Conservation (phyloP, 371 early-diverging fungal species). For the Apophysomyces variabilis region DNA sequence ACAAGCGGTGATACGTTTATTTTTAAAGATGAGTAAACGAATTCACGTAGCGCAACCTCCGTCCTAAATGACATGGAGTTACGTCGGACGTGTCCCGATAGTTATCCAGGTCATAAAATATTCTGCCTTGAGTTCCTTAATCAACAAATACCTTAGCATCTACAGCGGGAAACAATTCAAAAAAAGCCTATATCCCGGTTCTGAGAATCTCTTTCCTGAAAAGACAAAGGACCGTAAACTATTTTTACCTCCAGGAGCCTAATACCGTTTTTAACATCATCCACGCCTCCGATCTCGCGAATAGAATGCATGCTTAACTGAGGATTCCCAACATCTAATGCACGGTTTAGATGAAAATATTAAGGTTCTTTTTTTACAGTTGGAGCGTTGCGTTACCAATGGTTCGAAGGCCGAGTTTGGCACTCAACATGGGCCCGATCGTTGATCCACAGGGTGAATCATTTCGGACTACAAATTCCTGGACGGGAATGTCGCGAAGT, state of each 20-base stretch:
- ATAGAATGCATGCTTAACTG: conserved; percentile 95
- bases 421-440: conserved; percentile 93
- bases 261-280: conserved; percentile 85
- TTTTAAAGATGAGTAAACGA: too few relatives aligned
- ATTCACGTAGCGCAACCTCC: too few relatives aligned
- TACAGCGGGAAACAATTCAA: conserved; percentile 14
- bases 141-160: conserved; percentile 13
- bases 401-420: conserved; percentile 90
- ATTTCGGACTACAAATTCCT: conserved; percentile 93
- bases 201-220: too few relatives aligned
- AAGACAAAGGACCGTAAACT: not conserved
- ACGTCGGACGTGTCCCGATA: too few relatives aligned
- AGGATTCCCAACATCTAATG: conserved; percentile 88
- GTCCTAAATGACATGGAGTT: too few relatives aligned
- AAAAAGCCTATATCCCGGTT: conserved; percentile 7
- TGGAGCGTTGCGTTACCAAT: conserved; percentile 59
- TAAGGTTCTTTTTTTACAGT: not conserved
- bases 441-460: conserved; percentile 94
- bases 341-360: not conserved
- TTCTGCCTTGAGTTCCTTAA: not conserved
- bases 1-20: too few relatives aligned
- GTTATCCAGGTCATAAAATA: too few relatives aligned
- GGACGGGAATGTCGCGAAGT: conserved; percentile 73
- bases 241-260: conserved; percentile 67
- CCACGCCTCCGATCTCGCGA: conserved; percentile 87